Base-by-base conservation (phyloP, 441 rosid species). In the Rhodomyrtus psidioides region DNA sequence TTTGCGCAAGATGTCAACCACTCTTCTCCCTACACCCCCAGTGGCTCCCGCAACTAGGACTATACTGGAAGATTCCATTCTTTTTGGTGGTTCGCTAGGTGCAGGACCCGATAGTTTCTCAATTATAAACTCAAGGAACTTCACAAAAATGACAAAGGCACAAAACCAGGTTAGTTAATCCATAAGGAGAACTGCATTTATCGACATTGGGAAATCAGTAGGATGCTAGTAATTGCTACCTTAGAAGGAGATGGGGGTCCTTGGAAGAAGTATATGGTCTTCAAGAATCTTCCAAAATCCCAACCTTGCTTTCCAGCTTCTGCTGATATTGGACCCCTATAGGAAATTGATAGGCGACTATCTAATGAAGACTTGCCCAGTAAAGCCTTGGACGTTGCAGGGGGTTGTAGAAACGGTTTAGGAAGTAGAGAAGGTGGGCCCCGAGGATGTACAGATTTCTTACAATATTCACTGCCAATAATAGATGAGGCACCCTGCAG, bases 41-140 rank as follows among this genome's bases (percentile, higher is more conserved):
- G 98, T 97, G 90, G 97, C 98, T 85, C 98, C 99, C 88, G 93
- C 93, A n/a, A 97, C 98, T 82, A 96, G 94, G 81, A 94, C 91
- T 60, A 92, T 88, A 53, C 91, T 95, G 34, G 94, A 84, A 87
- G 90, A 88, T 82, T 89, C 94, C 97, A 94, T 97, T 84, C 82
- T 74, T 21, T 76, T 88, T 28, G 74, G 85, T 1, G 91, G 83
- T 87, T 92, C 92, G 84, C 91, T 82, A 14, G 91, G 88, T 27
- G 92, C 90, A 65, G 95, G 88, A 90, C 93, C 89, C 21, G 93
- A 92, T 55, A 95, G 89, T 76, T 91, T 94, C 93, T 88, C 94
- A 84, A 93, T 87, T 82, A 97, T 85, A 53, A 89, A 94, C 84
- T 93, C 93, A 83, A 95, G 82, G 84, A 97, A 92, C 99, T 97